Evolutionary conservation across 768 basidiomycete genomes (phyloP), one percentile per base, ranked within the genome.

Genomic region (Rhodotorula paludigena): DNA sequence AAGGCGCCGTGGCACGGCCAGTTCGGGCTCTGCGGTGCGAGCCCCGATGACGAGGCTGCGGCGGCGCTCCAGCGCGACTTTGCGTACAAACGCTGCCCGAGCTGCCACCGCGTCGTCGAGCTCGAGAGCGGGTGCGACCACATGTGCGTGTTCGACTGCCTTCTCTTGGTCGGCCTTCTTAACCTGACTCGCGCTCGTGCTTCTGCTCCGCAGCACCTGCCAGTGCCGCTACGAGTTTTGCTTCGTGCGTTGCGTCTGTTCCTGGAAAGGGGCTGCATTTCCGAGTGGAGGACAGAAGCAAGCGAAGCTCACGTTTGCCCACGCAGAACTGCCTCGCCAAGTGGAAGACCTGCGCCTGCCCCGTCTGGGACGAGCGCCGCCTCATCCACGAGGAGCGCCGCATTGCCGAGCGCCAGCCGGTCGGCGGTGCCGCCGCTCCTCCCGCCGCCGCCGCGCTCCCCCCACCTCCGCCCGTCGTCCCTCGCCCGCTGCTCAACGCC

Each of bases 41-140:
- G 83, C 70, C 76, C 76, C 4, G 80, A 80, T 1, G 78, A 80
- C 5, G 71, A 81, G 7, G 80, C 80, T 52, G 75, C 86, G 9
- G 79, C 76, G 30, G 80, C 78, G 7, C 80, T 86, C 5, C 85
- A 85, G 0, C 73, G 73, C 3, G 69, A 78, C 39, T 66, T 82
- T 54, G 78, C 78, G 18, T 87, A 85, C 86, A 84, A 86, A 71
- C 86, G 84, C 0, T 87, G 86, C 73, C 86, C 86, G 0, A 80
- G 80, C 9, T 87, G 86, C 72, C 73, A 80, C 10, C 78, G 80
- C 23, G 80, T 87, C 55, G 81, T 87, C 45, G 86, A 87, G 68
- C 80, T 86, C 23, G 73, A 78, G 25, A 72, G 79, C 10, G 86
- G 86, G 0, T 87, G 86, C 66, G 85, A 82, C 74, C 86, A 87